Conservation (phyloP, 2,329 filamentous ascomycete genomes). For the Pseudonectria buxi region DNA sequence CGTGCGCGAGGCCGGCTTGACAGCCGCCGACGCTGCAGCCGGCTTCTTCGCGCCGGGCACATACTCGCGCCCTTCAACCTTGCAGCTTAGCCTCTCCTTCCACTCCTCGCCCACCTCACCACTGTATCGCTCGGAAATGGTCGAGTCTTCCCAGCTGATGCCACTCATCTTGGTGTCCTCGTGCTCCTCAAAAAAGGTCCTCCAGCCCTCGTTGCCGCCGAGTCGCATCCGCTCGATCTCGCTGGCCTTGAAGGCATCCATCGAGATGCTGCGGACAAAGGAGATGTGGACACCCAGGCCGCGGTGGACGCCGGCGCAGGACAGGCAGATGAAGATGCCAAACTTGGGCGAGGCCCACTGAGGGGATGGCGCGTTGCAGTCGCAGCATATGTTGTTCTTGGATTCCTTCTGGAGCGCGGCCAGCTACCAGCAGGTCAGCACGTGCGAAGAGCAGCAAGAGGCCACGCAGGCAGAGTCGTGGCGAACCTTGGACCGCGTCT, state of each 20-base stretch:
- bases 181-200: constrained; percentile 75
- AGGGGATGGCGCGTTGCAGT: constrained; percentile 90
- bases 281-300: constrained; percentile 96
- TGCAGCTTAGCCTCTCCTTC: constrained; percentile 82
- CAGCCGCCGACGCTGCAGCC: constrained; percentile 21
- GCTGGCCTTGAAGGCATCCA: constrained; percentile 93
- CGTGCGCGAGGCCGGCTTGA: constrained; percentile 31
- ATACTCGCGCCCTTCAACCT: constrained; percentile 83
- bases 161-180: constrained; percentile 59
- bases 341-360: constrained; percentile 99
- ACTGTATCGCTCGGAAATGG: constrained; percentile 84
- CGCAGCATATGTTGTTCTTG: constrained; percentile 85
- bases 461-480: constrained; percentile 19
- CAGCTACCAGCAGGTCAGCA: constrained; percentile 49
- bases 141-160: constrained; percentile 74
- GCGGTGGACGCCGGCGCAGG: constrained; percentile 89
- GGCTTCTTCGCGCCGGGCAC: constrained; percentile 62
- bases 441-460: constrained; percentile 6
- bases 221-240: constrained; percentile 92
- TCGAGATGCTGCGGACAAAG: constrained; percentile 94
- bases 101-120: constrained; percentile 89
- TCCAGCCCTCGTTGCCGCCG: constrained; percentile 85
- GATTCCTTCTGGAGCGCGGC: constrained; percentile 85
- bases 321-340: constrained; percentile 96
- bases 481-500: constrained; percentile 83